Conservation (phyloP, 2,329 filamentous ascomycete genomes). For the Thelonectria olida region DNA sequence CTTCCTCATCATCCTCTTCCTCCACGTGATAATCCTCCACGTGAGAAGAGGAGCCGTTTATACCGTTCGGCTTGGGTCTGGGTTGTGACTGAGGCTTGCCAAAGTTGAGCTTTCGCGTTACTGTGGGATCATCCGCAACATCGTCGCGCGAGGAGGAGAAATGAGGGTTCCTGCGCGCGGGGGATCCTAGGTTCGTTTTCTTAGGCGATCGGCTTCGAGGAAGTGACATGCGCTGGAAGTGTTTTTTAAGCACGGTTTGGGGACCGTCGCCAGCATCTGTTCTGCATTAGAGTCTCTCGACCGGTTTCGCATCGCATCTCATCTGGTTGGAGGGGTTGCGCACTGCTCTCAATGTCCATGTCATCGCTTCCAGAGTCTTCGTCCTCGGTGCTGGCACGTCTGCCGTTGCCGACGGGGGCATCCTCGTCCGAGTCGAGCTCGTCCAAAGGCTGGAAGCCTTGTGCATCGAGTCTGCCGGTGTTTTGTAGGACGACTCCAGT, state of each 20-base stretch:
- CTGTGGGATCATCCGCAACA: conserved; percentile 47
- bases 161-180: conserved; percentile 69
- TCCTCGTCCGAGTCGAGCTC: conserved; percentile 86
- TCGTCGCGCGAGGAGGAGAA: conserved; percentile 59
- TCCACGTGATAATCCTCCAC: conserved; percentile 44
- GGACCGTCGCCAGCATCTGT: conserved; percentile 64
- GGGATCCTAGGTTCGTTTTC: conserved; percentile 69
- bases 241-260: conserved; percentile 61
- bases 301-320: no score
- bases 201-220: conserved; percentile 66
- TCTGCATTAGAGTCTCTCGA: conserved; percentile 31
- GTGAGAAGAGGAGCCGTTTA: conserved; percentile 39
- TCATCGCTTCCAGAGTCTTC: conserved; percentile 53
- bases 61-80: conserved; percentile 38
- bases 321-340: conserved; percentile 10
- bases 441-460: conserved; percentile 90
- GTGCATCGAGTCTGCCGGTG: conserved; percentile 82
- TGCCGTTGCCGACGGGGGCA: conserved; percentile 39
- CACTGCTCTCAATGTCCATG: conserved; percentile 64
- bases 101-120: conserved; percentile 67
- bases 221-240: conserved; percentile 58
- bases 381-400: conserved; percentile 26
- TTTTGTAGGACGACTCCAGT: conserved; percentile 87
- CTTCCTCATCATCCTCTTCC: conserved; percentile 38
- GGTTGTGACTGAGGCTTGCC: conserved; percentile 25